Percentiles rank a stretch among this genome's conserved stretches.
Conservation (phyloP, 805 yeast genomes). For the Naumovozyma castellii region DNA sequence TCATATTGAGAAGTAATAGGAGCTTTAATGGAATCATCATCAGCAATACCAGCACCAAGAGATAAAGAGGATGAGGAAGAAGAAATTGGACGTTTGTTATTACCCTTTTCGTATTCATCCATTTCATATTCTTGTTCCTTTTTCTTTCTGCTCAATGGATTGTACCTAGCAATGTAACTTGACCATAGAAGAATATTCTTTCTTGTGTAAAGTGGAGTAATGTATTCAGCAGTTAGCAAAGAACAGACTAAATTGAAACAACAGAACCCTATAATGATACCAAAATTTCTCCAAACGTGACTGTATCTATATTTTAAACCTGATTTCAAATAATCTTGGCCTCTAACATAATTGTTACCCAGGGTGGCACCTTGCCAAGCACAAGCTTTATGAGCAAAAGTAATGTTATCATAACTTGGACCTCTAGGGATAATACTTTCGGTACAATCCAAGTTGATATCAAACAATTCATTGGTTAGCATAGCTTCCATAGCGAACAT, state of each 20-base stretch:
- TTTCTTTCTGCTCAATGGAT: slow-evolving; percentile 2
- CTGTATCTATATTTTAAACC: slow-evolving; percentile 42
- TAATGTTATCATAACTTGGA: slow-evolving; percentile 36
- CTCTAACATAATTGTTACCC: slow-evolving; percentile 45
- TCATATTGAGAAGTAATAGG: slow-evolving; percentile 7
- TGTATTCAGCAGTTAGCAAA: slow-evolving; percentile 26
- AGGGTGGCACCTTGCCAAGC: slow-evolving; percentile 50
- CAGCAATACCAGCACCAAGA: slow-evolving; percentile 6
- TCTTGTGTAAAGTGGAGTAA: slow-evolving; percentile 19
- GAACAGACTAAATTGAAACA: slow-evolving; percentile 29
- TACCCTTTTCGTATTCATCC: background rate
- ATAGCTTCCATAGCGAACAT: slow-evolving; percentile 53
- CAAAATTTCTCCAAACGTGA: slow-evolving; percentile 76
- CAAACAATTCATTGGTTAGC: slow-evolving; percentile 56
- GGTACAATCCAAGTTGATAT: slow-evolving; percentile 44
- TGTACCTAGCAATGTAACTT: slow-evolving; percentile 1
- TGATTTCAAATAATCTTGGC: slow-evolving; percentile 42
- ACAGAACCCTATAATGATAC: slow-evolving; percentile 46
- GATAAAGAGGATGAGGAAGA: slow-evolving; percentile 8
- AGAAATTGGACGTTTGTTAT: slow-evolving; percentile 3
- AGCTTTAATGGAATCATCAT: slow-evolving; percentile 2
- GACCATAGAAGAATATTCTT: slow-evolving; percentile 9
- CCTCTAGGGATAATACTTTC: slow-evolving; percentile 54
- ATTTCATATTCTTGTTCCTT: background rate
- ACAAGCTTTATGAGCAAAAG: slow-evolving; percentile 40